phyloP scores from a whole-genome alignment of 2,329 filamentous ascomycete genomes.

The Ophiosphaerella herpotricha region DNA sequence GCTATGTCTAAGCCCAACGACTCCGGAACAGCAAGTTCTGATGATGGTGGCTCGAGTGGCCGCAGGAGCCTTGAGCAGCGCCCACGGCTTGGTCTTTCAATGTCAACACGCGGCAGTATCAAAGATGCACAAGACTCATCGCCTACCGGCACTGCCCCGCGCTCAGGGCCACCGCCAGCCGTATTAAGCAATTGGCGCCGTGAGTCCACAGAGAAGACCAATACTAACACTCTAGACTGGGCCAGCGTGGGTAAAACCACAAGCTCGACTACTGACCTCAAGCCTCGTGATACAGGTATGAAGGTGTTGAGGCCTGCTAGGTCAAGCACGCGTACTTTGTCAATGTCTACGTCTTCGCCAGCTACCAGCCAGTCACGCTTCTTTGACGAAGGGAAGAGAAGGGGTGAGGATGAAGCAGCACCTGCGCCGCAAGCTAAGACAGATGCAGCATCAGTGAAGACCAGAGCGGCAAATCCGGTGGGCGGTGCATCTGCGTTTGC shows the following conservation, averaged over 20 bases:
- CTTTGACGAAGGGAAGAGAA: conserved; percentile 54
- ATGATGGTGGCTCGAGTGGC: conserved; percentile 34
- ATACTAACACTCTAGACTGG: conserved; percentile 53
- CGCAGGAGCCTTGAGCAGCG: conserved; percentile 40
- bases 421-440: conserved; percentile 32
- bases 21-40: conserved; percentile 24
- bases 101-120: conserved; percentile 20
- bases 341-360: conserved; percentile 36
- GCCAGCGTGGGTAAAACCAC: conserved; percentile 60
- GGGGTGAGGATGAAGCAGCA: conserved; percentile 27
- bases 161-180: conserved; percentile 45
- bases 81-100: conserved; percentile 23
- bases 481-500: conserved; percentile 93
- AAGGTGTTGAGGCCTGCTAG: conserved; percentile 86
- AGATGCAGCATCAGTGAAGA: conserved; percentile 44
- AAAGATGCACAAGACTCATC: conserved; percentile 28
- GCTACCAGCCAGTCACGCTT: conserved; percentile 50
- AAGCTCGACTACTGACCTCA: conserved; percentile 66
- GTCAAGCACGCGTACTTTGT: conserved; percentile 57
- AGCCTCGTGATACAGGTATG: conserved; percentile 75
- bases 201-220: conserved; percentile 42
- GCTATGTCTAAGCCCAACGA: conserved; percentile 18
- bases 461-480: conserved; percentile 76
- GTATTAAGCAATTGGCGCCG: conserved; percentile 57
- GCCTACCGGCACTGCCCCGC: conserved; percentile 22